Evolutionary conservation across 768 basidiomycete genomes (phyloP).

Genomic region (Tylopilus vinaceipallidus): DNA sequence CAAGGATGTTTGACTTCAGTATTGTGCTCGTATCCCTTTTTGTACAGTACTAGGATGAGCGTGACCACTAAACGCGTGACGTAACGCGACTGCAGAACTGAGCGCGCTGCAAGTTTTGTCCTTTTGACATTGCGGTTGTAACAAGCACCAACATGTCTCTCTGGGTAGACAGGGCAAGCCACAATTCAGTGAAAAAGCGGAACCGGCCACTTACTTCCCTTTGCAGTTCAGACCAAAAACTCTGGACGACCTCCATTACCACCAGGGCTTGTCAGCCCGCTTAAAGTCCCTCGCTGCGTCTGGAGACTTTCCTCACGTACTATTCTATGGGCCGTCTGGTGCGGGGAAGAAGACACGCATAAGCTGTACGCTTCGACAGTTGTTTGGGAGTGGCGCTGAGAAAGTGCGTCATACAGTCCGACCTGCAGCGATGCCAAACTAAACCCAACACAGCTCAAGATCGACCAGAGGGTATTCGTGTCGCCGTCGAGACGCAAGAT

Average conservation of each 20-base stretch:
- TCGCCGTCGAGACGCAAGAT: conserved; percentile 93
- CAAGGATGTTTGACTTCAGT: conserved; percentile 6
- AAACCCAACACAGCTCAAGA: conserved; percentile 69
- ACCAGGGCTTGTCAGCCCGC: conserved; percentile 73
- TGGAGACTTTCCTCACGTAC: conserved; percentile 95
- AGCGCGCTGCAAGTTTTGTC: background rate
- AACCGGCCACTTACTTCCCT: conserved; percentile 1
- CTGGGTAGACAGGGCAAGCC: conserved; percentile 55
- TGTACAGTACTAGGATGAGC: background rate
- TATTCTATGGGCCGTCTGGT: conserved; percentile 96
- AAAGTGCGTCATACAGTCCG: conserved; percentile 54
- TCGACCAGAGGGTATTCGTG: conserved; percentile 94
- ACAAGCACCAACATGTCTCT: conserved; percentile 48
- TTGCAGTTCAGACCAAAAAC: conserved; percentile 79
- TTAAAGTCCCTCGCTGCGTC: conserved; percentile 79
- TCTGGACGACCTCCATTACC: conserved; percentile 87
- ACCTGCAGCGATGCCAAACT: background rate
- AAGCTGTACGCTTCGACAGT: conserved; percentile 79
- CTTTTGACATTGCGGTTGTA: background rate
- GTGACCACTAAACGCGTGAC: conserved; percentile 33
- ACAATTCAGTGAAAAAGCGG: background rate
- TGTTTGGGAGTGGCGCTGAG: conserved; percentile 91
- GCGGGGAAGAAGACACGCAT: conserved; percentile 99
- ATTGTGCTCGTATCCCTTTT: too few species aligned
- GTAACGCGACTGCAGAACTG: conserved; percentile 25